phyloP scores from a whole-genome alignment of 176 grass and related monocot genomes.

The Oryza rufipogon region DNA sequence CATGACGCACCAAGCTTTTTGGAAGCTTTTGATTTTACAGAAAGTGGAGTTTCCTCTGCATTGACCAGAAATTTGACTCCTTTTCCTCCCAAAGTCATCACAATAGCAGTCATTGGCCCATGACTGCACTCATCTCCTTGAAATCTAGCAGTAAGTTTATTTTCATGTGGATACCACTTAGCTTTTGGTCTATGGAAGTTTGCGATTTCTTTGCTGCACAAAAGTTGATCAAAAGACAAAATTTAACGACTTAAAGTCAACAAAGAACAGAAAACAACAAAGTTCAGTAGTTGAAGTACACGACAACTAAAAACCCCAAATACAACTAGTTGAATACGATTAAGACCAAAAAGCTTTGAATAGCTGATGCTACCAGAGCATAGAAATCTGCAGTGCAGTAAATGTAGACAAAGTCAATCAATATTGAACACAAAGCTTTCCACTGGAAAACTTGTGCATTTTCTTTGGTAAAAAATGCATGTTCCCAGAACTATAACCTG shows the following conservation, averaged over 20 bases:
- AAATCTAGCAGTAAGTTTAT: constrained; percentile 70
- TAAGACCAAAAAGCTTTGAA: constrained; percentile 12
- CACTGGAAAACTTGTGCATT: background rate
- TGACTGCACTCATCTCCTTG: constrained; percentile 59
- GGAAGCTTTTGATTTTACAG: constrained; percentile 85
- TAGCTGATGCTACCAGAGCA: background rate
- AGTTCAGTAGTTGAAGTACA: constrained; percentile 2
- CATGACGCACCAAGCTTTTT: constrained; percentile 84
- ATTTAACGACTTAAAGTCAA: constrained; percentile 22
- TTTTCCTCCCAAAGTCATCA: constrained; percentile 88
- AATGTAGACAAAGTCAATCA: background rate
- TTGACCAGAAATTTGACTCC: constrained; percentile 77
- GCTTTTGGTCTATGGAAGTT: constrained; percentile 94
- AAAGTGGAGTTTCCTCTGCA: constrained; percentile 74
- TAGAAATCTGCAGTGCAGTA: background rate
- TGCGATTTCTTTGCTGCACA: constrained; percentile 85
- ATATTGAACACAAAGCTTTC: constrained; percentile 1
- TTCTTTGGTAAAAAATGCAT: background rate
- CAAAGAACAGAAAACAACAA: constrained; percentile 27
- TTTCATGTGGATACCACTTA: constrained; percentile 91
- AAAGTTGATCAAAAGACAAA: constrained; percentile 4
- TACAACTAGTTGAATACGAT: constrained; percentile 20
- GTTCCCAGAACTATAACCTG: constrained; percentile 15
- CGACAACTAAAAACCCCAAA: constrained; percentile 16
- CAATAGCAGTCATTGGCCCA: constrained; percentile 77